Evolutionary conservation across 805 yeast genomes (phyloP).

Genomic region (Sungouiozyma intestinalis): DNA sequence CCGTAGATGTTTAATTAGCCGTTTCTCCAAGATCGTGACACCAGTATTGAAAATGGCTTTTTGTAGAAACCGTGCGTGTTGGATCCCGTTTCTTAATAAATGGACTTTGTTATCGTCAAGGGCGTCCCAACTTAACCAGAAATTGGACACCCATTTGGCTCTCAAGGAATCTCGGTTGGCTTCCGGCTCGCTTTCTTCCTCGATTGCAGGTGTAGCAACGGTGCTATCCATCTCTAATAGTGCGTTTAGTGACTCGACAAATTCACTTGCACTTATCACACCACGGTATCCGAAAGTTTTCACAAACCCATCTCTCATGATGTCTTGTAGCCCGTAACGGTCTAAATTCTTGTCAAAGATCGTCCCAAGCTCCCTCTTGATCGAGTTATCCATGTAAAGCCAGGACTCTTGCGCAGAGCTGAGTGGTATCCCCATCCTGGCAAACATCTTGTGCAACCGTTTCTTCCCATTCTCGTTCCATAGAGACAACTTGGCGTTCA

Average conservation of each 20-base stretch:
- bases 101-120: constrained; percentile 35
- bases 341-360: constrained; percentile 64
- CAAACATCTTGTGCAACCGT: constrained; percentile 80
- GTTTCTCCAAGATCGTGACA: constrained; percentile 77
- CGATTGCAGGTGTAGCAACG: constrained; percentile 24
- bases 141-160: constrained; percentile 64
- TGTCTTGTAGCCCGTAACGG: constrained; percentile 69
- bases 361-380: constrained; percentile 61
- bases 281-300: constrained; percentile 84
- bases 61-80: constrained; percentile 75
- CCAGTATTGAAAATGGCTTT: constrained; percentile 80
- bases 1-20: constrained; percentile 65
- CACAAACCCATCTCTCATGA: constrained; percentile 77
- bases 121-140: constrained; percentile 63
- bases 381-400: constrained; percentile 75
- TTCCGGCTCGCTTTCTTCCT: constrained; percentile 20
- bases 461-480: constrained; percentile 92
- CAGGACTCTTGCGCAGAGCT: constrained; percentile 85
- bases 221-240: constrained; percentile 51
- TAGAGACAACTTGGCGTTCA: constrained; percentile 72
- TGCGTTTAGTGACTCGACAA: constrained; percentile 81
- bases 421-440: constrained; percentile 89
- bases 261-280: constrained; percentile 81
- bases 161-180: constrained; percentile 28
- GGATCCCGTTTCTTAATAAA: constrained; percentile 44